A percentile compares a stretch with the other conserved stretches of the same genome.
phyloP scores from a whole-genome alignment of 2,329 filamentous ascomycete species.

The Aspergillus sp. region DNA sequence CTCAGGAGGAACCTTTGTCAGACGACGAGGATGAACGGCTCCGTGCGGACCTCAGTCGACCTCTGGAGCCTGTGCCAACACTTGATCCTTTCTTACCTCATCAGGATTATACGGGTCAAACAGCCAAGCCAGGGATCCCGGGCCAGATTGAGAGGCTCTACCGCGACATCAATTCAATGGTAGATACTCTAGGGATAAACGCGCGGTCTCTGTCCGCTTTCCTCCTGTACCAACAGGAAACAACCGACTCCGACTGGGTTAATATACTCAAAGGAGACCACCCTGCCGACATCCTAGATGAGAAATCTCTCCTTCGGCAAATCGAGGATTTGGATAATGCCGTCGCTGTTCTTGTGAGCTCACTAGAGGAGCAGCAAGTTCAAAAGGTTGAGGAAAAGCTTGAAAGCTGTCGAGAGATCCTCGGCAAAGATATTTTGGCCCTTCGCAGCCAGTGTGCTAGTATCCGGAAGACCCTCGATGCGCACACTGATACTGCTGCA shows the following conservation, averaged over 20 bases:
- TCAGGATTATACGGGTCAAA: slow-evolving; percentile 50
- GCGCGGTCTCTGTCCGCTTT: slow-evolving; percentile 66
- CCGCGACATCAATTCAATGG: slow-evolving; percentile 72
- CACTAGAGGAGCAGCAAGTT: slow-evolving; percentile 70
- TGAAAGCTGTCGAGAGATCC: slow-evolving; percentile 67
- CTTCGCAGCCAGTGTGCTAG: slow-evolving; percentile 78
- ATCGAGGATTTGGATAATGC: slow-evolving; percentile 70
- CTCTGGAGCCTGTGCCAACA: slow-evolving; percentile 47
- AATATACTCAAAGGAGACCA: slow-evolving; percentile 52
- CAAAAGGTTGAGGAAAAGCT: slow-evolving; percentile 71
- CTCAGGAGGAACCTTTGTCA: slow-evolving; percentile 39
- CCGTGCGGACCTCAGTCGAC: slow-evolving; percentile 49
- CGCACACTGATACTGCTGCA: slow-evolving; percentile 70
- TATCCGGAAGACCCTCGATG: slow-evolving; percentile 74
- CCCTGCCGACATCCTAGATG: slow-evolving; percentile 70
- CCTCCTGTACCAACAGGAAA: slow-evolving; percentile 52
- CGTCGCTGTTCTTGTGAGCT: slow-evolving; percentile 66
- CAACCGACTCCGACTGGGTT: slow-evolving; percentile 56
- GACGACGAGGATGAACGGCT: slow-evolving; percentile 55
- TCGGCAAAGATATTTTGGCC: slow-evolving; percentile 68
- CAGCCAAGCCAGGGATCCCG: slow-evolving; percentile 52
- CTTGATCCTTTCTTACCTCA: slow-evolving; percentile 55
- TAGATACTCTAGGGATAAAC: slow-evolving; percentile 89
- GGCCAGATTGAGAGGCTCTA: slow-evolving; percentile 56
- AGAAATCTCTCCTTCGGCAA: slow-evolving; percentile 75